Percentiles rank a stretch among this genome's conserved stretches.
Evolutionary conservation across 2,329 filamentous ascomycete species (phyloP).

Genomic region (Colletotrichum orchidophilum): DNA sequence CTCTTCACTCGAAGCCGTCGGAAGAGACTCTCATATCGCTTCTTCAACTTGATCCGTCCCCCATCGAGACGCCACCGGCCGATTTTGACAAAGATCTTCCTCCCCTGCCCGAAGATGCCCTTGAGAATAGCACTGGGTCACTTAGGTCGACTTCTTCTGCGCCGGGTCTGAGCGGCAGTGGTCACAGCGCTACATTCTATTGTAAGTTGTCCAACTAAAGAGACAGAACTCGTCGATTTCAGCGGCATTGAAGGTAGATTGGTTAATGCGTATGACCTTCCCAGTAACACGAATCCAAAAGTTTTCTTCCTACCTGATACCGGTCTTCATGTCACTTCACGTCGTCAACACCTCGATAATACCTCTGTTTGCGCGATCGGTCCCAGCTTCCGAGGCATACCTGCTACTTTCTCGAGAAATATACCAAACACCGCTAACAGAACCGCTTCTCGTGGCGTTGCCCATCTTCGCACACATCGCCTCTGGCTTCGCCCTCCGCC

Average conservation of each 20-base stretch:
- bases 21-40: constrained; percentile 36
- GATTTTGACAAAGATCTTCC: constrained; percentile 58
- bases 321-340: constrained; percentile 79
- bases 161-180: constrained; percentile 67
- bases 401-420: constrained; percentile 90
- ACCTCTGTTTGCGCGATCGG: constrained; percentile 77
- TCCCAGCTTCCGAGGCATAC: constrained; percentile 81
- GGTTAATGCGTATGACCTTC: neutral
- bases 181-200: constrained; percentile 80
- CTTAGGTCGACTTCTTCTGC: constrained; percentile 54
- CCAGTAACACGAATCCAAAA: constrained; percentile 81
- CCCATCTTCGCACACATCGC: constrained; percentile 80
- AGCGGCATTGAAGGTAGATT: constrained; percentile 28
- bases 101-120: constrained; percentile 48
- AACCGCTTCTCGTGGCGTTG: constrained; percentile 80
- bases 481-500: constrained; percentile 79
- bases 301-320: constrained; percentile 89
- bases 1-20: constrained; percentile 30
- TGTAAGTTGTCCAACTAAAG: constrained; percentile 57
- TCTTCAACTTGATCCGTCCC: constrained; percentile 35
- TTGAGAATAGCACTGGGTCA: constrained; percentile 42
- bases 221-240: neutral
- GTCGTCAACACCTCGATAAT: constrained; percentile 84
- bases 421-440: constrained; percentile 85
- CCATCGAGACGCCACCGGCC: constrained; percentile 66